Percentiles rank a stretch among this genome's conserved stretches.
Conservation (phyloP, 306 rosid species). For the Ormosia semicastrata region DNA sequence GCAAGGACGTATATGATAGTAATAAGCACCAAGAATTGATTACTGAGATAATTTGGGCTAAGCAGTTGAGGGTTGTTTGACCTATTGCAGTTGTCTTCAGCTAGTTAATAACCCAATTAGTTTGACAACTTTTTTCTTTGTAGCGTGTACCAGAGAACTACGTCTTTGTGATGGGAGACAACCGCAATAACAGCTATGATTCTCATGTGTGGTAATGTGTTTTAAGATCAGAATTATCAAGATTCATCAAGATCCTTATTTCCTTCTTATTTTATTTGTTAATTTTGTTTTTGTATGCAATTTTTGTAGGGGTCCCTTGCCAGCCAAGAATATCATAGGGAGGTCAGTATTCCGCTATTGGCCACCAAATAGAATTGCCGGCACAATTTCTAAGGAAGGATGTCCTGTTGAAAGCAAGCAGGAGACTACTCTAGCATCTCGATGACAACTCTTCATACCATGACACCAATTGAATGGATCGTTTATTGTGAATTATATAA, state of each 20-base stretch:
- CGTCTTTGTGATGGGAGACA: conserved; percentile 98
- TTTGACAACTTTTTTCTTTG: conserved; percentile 14
- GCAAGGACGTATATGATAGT: background rate
- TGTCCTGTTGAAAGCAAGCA: conserved; percentile 65
- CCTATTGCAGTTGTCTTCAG: background rate
- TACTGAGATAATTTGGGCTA: background rate
- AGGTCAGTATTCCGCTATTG: conserved; percentile 91
- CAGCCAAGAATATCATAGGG: conserved; percentile 90
- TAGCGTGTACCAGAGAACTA: conserved; percentile 85
- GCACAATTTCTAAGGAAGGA: conserved; percentile 59
- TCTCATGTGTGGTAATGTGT: conserved; percentile 87
- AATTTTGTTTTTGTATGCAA: conserved; percentile 25
- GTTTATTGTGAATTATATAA: background rate
- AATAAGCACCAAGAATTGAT: background rate
- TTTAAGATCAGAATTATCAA: conserved; percentile 6
- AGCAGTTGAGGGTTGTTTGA: background rate
- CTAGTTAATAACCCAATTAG: background rate
- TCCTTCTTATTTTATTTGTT: background rate
- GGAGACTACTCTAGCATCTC: conserved; percentile 41
- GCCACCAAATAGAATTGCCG: conserved; percentile 86
- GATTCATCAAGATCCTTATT: background rate
- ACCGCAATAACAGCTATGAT: conserved; percentile 97
- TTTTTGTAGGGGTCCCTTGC: conserved; percentile 84
- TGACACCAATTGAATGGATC: background rate
- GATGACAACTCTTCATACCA: conserved; percentile 8